These are phyloP conservation scores for Citrullus mucosospermus DNA, from an alignment of 306 rosid species.

Conservation along the genomic window DNA sequence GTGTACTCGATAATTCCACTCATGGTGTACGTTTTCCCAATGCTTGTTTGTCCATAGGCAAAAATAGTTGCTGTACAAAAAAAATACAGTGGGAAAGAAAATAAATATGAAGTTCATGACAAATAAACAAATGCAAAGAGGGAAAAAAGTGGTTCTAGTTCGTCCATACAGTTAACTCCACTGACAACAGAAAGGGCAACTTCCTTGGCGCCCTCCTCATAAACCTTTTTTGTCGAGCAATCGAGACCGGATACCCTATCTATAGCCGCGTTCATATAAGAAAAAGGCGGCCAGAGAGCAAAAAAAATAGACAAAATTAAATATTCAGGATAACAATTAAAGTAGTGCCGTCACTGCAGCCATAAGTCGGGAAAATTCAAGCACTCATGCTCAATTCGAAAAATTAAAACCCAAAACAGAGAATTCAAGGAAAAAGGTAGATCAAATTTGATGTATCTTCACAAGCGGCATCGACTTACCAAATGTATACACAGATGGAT, in stretches of 20 bases:
- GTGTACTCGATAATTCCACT: conserved; percentile 74
- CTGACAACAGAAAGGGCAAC: conserved; percentile 86
- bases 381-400: background rate
- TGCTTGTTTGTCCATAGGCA: conserved; percentile 99
- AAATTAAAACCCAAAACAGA: background rate
- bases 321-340: background rate
- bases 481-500: conserved; percentile 86
- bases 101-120: conserved; percentile 4
- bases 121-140: conserved; percentile 5
- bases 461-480: conserved; percentile 39
- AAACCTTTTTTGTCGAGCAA: conserved; percentile 73
- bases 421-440: background rate
- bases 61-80: conserved; percentile 69
- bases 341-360: background rate
- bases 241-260: conserved; percentile 80
- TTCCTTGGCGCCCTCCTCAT: conserved; percentile 80
- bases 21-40: conserved; percentile 96
- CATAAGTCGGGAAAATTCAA: background rate
- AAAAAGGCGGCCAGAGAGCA: conserved; percentile 13
- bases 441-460: background rate
- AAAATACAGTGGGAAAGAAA: conserved; percentile 4
- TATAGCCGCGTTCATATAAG: conserved; percentile 16
- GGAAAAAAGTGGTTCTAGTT: background rate
- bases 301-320: conserved; percentile 3
- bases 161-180: conserved; percentile 82